Percentiles rank a stretch among this genome's conserved stretches.
Evolutionary conservation across 2,329 filamentous ascomycete genomes (phyloP).

Genomic region (Chaetomiaceae sp.): DNA sequence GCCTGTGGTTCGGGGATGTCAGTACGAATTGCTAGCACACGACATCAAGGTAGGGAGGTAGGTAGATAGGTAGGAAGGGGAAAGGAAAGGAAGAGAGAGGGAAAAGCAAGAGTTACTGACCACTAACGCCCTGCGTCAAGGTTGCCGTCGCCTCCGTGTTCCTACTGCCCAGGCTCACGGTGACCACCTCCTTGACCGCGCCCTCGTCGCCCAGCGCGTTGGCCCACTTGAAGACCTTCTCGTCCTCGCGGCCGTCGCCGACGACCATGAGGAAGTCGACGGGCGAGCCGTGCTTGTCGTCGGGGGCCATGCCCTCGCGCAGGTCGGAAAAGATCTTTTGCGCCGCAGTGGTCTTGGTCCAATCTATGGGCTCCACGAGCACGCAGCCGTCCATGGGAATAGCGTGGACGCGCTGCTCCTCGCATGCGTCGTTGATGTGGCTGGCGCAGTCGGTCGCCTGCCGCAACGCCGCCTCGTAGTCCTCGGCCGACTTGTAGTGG

Average conservation of each 20-base stretch:
- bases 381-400: constrained; percentile 75
- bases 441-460: constrained; percentile 87
- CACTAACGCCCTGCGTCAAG: constrained; percentile 85
- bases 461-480: constrained; percentile 67
- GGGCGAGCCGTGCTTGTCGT: constrained; percentile 34
- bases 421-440: constrained; percentile 92
- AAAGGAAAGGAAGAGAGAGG: not conserved
- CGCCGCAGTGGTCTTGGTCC: constrained; percentile 82
- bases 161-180: constrained; percentile 78
- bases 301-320: constrained; percentile 35
- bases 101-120: constrained; percentile 50
- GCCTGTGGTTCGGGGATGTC: constrained; percentile 14
- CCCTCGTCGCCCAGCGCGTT: constrained; percentile 63
- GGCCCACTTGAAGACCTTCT: constrained; percentile 91
- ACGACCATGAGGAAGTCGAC: constrained; percentile 86
- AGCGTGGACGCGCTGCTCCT: constrained; percentile 76
- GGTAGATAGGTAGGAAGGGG: too few species aligned
- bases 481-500: constrained; percentile 79
- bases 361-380: constrained; percentile 78
- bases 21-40: not conserved
- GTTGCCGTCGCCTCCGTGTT: constrained; percentile 86
- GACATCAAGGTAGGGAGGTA: not conserved
- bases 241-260: constrained; percentile 88
- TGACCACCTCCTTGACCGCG: constrained; percentile 65
- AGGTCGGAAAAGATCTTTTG: constrained; percentile 64